phyloP scores from a whole-genome alignment of 164 flowering plant species.

The Chimonanthus praecox region DNA sequence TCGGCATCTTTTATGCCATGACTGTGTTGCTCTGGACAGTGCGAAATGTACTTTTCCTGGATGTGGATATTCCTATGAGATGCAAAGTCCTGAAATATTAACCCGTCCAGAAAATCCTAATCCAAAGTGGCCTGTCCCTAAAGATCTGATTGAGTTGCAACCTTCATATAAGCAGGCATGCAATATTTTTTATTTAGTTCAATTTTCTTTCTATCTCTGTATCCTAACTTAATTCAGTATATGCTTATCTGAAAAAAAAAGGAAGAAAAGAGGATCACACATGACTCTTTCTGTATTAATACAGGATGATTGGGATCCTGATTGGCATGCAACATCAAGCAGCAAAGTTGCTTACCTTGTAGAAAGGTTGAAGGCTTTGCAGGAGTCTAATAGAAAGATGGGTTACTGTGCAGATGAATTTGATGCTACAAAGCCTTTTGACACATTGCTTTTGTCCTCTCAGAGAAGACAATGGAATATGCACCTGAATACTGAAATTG shows the following conservation, averaged over 20 bases:
- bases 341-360: constrained; percentile 88
- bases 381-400: constrained; percentile 35
- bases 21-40: constrained; percentile 84
- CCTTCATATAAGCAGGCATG: constrained; percentile 93
- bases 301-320: constrained; percentile 97
- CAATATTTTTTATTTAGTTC: background rate
- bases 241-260: background rate
- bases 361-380: constrained; percentile 51
- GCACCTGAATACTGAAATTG: constrained; percentile 11
- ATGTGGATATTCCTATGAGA: constrained; percentile 76
- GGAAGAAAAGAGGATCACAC: background rate
- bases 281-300: constrained; percentile 1
- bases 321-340: constrained; percentile 98
- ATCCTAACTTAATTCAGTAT: background rate
- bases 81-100: constrained; percentile 85
- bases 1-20: constrained; percentile 89
- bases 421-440: constrained; percentile 6
- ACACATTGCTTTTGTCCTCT: constrained; percentile 19
- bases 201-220: background rate
- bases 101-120: constrained; percentile 94
- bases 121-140: constrained; percentile 99
- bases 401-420: constrained; percentile 17
- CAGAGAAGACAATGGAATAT: constrained; percentile 11
- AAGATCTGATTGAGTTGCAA: constrained; percentile 96
- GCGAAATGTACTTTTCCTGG: constrained; percentile 74